Conservation (phyloP, 129 eudicot genomes). For the Ambrosia artemisiifolia region DNA sequence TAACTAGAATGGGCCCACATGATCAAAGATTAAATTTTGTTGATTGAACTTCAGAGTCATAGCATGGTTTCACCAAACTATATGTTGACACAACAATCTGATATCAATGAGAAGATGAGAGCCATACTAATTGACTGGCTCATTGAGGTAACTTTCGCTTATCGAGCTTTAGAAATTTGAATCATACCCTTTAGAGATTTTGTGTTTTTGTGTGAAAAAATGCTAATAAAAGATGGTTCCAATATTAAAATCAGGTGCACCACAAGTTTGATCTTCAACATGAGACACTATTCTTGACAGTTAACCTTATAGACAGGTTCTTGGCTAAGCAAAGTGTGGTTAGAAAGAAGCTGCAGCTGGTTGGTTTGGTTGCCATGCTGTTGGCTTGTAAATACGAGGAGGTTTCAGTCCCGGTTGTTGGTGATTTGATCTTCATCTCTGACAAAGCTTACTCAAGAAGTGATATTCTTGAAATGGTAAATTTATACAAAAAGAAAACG, state of each 20-base stretch:
- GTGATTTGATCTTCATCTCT: slow-evolving; percentile 82
- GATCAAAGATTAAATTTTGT: slow-evolving; percentile 2
- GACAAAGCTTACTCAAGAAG: slow-evolving; percentile 79
- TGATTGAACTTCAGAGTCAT: slow-evolving; percentile 36
- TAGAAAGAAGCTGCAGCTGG: slow-evolving; percentile 86
- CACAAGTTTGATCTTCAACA: slow-evolving; percentile 81
- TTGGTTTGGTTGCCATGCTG: slow-evolving; percentile 84
- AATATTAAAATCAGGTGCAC: slow-evolving; percentile 60
- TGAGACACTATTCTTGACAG: slow-evolving; percentile 83
- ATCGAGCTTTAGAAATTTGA: not conserved
- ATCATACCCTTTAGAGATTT: slow-evolving; percentile 9
- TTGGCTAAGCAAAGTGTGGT: slow-evolving; percentile 55
- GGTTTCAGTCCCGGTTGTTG: slow-evolving; percentile 78
- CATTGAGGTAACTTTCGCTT: slow-evolving; percentile 57
- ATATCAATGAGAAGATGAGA: slow-evolving; percentile 87
- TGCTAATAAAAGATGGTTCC: slow-evolving; percentile 6
- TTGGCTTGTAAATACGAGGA: slow-evolving; percentile 96
- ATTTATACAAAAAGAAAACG: no score
- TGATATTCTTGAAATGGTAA: slow-evolving; percentile 92
- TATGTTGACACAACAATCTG: slow-evolving; percentile 59
- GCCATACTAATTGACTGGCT: slow-evolving; percentile 92
- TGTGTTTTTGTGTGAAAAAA: not conserved
- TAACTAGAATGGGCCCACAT: slow-evolving; percentile 5
- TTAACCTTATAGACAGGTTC: slow-evolving; percentile 80
- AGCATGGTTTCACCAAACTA: slow-evolving; percentile 66